Percentiles rank a stretch among this genome's conserved stretches.
Evolutionary conservation across 768 basidiomycete genomes (phyloP).

Genomic region (Erythrobasidium yunnanense): DNA sequence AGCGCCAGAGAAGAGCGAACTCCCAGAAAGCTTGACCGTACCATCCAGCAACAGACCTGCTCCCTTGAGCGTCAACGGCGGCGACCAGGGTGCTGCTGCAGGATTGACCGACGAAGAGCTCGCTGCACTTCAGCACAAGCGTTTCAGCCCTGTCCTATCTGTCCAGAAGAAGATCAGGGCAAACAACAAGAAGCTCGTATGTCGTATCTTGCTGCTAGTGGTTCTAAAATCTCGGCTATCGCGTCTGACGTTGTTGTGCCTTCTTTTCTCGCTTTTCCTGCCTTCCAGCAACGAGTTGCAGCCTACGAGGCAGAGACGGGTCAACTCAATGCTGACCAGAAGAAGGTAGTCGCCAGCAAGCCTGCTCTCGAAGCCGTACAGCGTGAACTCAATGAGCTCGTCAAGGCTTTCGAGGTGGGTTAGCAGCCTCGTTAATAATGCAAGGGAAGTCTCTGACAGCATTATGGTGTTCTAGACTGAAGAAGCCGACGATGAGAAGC

Average conservation of each 20-base stretch:
- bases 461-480: too few species aligned
- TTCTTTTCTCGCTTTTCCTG: too few species aligned
- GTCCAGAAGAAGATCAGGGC: constrained; percentile 34
- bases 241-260: not conserved
- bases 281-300: constrained; percentile 36
- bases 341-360: constrained; percentile 33
- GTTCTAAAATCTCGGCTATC: too few species aligned
- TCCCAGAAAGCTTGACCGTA: not conserved
- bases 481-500: constrained; percentile 34
- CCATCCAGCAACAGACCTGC: not conserved
- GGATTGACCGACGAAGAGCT: not conserved
- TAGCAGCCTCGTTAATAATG: too few species aligned
- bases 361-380: constrained; percentile 33
- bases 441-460: too few species aligned
- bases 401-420: constrained; percentile 36
- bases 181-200: constrained; percentile 37
- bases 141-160: constrained; percentile 29
- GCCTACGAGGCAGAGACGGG: constrained; percentile 32
- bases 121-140: not conserved
- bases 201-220: too few species aligned
- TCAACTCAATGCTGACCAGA: constrained; percentile 38
- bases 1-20: not conserved
- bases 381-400: constrained; percentile 36
- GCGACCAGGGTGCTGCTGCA: not conserved
- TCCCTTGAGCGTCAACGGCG: not conserved